phyloP scores from a whole-genome alignment of 2,329 filamentous ascomycete species.

The Monosporascus sp. region DNA sequence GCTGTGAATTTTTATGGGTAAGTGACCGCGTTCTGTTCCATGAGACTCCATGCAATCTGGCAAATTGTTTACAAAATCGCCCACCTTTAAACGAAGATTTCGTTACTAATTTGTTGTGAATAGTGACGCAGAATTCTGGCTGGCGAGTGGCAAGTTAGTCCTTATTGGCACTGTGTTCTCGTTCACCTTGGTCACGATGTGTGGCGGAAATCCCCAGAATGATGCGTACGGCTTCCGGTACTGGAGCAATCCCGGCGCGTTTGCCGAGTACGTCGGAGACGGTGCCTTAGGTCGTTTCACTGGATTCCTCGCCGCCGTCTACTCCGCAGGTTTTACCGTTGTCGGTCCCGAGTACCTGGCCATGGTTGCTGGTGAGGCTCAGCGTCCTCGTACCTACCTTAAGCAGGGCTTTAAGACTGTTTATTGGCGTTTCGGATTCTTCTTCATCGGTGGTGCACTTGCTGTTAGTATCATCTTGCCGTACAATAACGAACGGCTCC shows the following conservation, averaged over 20 bases:
- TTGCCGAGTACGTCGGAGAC: slow-evolving; percentile 53
- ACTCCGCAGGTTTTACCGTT: slow-evolving; percentile 55
- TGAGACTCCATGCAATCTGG: slow-evolving; percentile 35
- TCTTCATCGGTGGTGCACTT: slow-evolving; percentile 63
- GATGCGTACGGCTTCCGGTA: slow-evolving; percentile 67
- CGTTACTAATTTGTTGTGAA: slow-evolving; percentile 32
- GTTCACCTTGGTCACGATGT: slow-evolving; percentile 77
- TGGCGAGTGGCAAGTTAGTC: slow-evolving; percentile 58
- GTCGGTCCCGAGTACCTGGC: slow-evolving; percentile 57
- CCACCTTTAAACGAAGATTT: too few relatives aligned
- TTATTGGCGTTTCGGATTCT: slow-evolving; percentile 59
- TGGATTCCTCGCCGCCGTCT: slow-evolving; percentile 54
- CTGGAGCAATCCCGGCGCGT: slow-evolving; percentile 58
- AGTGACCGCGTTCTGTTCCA: slow-evolving; percentile 8
- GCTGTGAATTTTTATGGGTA: slow-evolving; percentile 27
- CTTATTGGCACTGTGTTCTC: slow-evolving; percentile 62
- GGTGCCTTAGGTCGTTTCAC: slow-evolving; percentile 60
- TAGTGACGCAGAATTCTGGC: slow-evolving; percentile 69
- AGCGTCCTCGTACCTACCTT: slow-evolving; percentile 53
- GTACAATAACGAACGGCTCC: slow-evolving; percentile 53
- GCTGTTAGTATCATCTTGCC: slow-evolving; percentile 58
- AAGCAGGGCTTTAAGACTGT: slow-evolving; percentile 62
- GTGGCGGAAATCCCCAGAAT: slow-evolving; percentile 67
- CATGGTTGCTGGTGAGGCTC: slow-evolving; percentile 46
- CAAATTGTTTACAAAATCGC: slow-evolving; percentile 20